These are phyloP conservation scores for Aspergillus nomiae DNA, from an alignment of 2,329 filamentous ascomycete species.

Conservation along the genomic window DNA sequence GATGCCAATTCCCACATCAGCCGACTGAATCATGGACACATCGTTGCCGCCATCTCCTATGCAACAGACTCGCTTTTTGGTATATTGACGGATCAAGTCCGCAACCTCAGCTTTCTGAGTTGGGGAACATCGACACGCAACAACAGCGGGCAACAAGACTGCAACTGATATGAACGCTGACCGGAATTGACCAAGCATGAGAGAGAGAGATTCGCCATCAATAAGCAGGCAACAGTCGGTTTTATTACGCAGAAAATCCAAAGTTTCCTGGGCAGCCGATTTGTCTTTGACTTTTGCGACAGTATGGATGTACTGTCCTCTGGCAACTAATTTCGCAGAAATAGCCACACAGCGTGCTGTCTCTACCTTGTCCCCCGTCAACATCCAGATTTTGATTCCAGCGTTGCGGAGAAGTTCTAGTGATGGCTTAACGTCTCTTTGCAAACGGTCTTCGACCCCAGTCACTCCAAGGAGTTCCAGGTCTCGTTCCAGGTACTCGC, in stretches of 20 bases:
- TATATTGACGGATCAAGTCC: constrained; percentile 83
- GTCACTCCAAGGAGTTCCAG: constrained; percentile 95
- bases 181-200: constrained; percentile 81
- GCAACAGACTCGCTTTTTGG: constrained; percentile 93
- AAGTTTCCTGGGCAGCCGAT: constrained; percentile 80
- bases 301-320: constrained; percentile 95
- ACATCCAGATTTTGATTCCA: constrained; percentile 99
- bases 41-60: constrained; percentile 99
- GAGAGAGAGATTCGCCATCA: constrained; percentile 83
- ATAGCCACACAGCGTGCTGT: constrained; percentile 95
- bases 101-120: constrained; percentile 97
- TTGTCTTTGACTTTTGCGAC: constrained; percentile 82
- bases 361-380: constrained; percentile 98
- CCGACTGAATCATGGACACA: constrained; percentile 98
- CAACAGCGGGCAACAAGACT: constrained; percentile 84
- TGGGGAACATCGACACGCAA: constrained; percentile 94
- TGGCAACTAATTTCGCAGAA: constrained; percentile 87
- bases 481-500: constrained; percentile 79
- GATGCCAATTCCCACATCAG: constrained; percentile 95
- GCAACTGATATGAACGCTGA: constrained; percentile 85
- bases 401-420: constrained; percentile 94
- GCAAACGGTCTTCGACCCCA: constrained; percentile 94
- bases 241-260: constrained; percentile 86
- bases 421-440: constrained; percentile 92
- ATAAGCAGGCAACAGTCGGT: constrained; percentile 86